Evolutionary conservation across 257 asterid species (phyloP), one percentile per base, ranked within the genome.

Genomic region (Solanum sparsipilum): DNA sequence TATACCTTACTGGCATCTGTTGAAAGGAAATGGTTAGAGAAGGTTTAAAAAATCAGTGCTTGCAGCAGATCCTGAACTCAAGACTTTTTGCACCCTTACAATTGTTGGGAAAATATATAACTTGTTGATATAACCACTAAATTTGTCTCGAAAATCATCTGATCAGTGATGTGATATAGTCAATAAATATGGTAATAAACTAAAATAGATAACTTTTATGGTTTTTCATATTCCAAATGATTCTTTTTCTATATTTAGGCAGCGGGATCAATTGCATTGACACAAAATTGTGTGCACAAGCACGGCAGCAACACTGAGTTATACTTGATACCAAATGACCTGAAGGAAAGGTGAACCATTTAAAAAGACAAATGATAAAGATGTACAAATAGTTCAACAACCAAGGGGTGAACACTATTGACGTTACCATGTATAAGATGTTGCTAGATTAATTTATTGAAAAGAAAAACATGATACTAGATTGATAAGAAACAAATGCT

Each of bases 401-500:
- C 48, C 84, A n/a, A 78, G n/a, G 15, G 36, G 36, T 79, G 34
- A 79, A 79, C 67, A 44, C 67, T 27, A 27, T 29, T 48, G 39
- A 79, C 8, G 4, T 27, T 27, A 27, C 84, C 84, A 25, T 41
- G 84, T 78, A 41, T 8, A 41, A 29, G 65, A 78, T 25, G 63
- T 27, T 25, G 60, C 65, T 78, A 13, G 36, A 81, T 29, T 81
- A 39, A 76, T 38, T 23, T 75, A 36, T 36, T 36, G 9, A 34
- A 23, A 36, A 38, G 83, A 36, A 36, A 75, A 36, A 75, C 48
- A 23, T 75, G 36, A 18, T 78, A 44, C 16, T 78, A n/a, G 36
- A 78, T 78, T 78, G 39, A 84, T n/a, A 71, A 83, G 39, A 85
- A 87, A 60, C 27, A 23, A 86, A 68, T 81, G 89, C 76, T 65